phyloP scores from a whole-genome alignment of 2,329 filamentous ascomycete species.

The Epichloe elymi region DNA sequence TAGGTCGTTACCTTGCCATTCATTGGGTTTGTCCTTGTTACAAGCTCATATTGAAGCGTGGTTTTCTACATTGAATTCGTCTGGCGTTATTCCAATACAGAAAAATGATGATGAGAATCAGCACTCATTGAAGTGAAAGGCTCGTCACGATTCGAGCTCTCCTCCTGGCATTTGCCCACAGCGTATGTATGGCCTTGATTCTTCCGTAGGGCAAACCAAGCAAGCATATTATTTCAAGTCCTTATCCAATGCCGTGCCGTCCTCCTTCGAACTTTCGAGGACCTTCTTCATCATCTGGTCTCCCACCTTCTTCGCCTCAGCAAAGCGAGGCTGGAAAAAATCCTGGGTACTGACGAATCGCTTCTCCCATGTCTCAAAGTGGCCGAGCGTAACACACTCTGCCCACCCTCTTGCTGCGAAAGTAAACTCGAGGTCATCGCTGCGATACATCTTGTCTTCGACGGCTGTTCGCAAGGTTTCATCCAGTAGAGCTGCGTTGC shows the following conservation, averaged over 20 bases:
- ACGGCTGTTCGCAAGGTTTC: slow-evolving; percentile 78
- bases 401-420: slow-evolving; percentile 95
- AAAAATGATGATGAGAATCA: no score
- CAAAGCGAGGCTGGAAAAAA: slow-evolving; percentile 86
- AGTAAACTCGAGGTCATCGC: slow-evolving; percentile 92
- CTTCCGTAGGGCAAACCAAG: not conserved
- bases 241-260: not conserved
- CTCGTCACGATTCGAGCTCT: no score
- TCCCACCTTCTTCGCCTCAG: slow-evolving; percentile 73
- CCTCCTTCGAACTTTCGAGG: slow-evolving; percentile 56
- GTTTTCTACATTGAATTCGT: no score
- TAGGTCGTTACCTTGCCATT: no score
- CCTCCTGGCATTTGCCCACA: not conserved
- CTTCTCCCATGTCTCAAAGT: slow-evolving; percentile 87
- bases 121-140: no score
- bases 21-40: no score
- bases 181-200: not conserved
- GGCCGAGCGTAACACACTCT: slow-evolving; percentile 78
- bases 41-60: no score
- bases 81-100: no score
- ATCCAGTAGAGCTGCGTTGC: slow-evolving; percentile 65
- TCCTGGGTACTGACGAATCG: slow-evolving; percentile 80
- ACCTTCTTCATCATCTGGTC: slow-evolving; percentile 98
- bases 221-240: no score
- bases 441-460: slow-evolving; percentile 82